Evolutionary conservation across 2,329 filamentous ascomycete genomes (phyloP).

Genomic region (Fusarium subtropicale): DNA sequence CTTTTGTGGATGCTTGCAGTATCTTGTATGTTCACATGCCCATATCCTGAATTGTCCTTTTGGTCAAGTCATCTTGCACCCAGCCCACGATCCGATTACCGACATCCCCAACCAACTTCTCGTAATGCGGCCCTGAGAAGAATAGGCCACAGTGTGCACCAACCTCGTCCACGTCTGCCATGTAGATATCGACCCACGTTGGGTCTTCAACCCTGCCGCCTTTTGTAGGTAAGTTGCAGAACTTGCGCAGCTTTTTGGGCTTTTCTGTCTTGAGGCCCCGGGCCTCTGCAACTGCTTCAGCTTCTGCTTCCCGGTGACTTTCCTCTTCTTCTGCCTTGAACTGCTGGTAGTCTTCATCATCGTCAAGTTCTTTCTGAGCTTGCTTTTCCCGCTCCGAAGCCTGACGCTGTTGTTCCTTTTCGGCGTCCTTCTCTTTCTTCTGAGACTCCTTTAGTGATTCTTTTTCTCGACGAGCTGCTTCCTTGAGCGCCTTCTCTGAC

Average conservation of each 20-base stretch:
- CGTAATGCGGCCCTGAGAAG: slow-evolving; percentile 78
- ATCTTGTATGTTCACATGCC: slow-evolving; percentile 10
- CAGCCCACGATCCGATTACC: slow-evolving; percentile 74
- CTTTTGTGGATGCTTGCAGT: background rate
- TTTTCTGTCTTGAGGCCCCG: slow-evolving; percentile 42
- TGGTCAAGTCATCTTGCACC: slow-evolving; percentile 71
- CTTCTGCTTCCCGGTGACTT: slow-evolving; percentile 2
- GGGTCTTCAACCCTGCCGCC: slow-evolving; percentile 69
- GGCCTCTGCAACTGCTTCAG: slow-evolving; percentile 24
- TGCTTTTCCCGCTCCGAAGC: slow-evolving; percentile 26
- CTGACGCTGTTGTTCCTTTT: slow-evolving; percentile 37
- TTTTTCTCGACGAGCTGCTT: slow-evolving; percentile 48
- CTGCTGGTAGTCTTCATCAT: slow-evolving; percentile 6
- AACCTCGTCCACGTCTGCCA: slow-evolving; percentile 87
- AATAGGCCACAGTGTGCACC: slow-evolving; percentile 88
- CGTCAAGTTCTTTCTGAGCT: slow-evolving; percentile 23
- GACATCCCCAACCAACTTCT: slow-evolving; percentile 80
- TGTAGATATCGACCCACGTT: slow-evolving; percentile 82
- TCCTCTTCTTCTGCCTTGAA: slow-evolving; percentile 1
- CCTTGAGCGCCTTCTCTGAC: slow-evolving; percentile 48
- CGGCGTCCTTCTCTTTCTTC: slow-evolving; percentile 46
- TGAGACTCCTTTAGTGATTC: slow-evolving; percentile 48
- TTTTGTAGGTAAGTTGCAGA: slow-evolving; percentile 77
- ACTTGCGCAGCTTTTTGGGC: slow-evolving; percentile 73
- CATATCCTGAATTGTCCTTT: slow-evolving; percentile 53